Base-by-base conservation (phyloP, 768 basidiomycete genomes). In the Termitomyces sp. region DNA sequence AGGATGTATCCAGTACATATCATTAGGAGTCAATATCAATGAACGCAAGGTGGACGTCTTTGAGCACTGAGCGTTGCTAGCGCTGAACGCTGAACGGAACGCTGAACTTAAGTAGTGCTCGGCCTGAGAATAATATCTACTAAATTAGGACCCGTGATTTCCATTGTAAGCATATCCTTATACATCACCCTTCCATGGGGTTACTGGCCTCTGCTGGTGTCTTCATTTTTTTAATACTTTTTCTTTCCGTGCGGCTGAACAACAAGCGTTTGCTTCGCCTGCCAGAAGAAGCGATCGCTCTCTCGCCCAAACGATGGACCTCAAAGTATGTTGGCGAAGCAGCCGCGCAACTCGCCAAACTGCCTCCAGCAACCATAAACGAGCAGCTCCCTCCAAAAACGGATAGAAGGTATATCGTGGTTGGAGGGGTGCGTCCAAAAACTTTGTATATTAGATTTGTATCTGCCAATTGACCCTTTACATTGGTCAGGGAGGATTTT, bases 341-440 rank as follows among this genome's bases (percentile, higher is more conserved):
- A 2, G 79, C 80, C 1, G 69, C 71, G 12, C 55, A 66, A 22
- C 67, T 84, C n/a, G 67, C 63, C 4, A 64, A 69, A 46, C 55
- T 63, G 18, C 74, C 77, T 1, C 64, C 71, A 0, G 64, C 77
- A 53, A 65, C 71, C 33, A 71, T 77, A 39, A 61, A 73, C 7
- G 74, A 79, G 44, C 75, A 84, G 56, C 69, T 90, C 27, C 86
- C 87, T 5, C 83, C 83, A 3, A 85, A 76, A 69, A 92, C 90
- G 0, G 88, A 88, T 20, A 78, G 89, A 55, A 77, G 84, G 49
- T 91, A 92, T 67, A 89, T 91, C 57, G 78, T 92, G 4, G 79
- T 88, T 37, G 90, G 90, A 55, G 89, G 90, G 63, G 88, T 80
- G 44, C 40, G 61, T 65, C 44, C 1, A n/a, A 51, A 42, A 43